Percentiles rank a stretch among this genome's conserved stretches.
These are phyloP conservation scores for Leccinum longicurvipes DNA, from an alignment of 768 basidiomycete species.

Conservation along the genomic window DNA sequence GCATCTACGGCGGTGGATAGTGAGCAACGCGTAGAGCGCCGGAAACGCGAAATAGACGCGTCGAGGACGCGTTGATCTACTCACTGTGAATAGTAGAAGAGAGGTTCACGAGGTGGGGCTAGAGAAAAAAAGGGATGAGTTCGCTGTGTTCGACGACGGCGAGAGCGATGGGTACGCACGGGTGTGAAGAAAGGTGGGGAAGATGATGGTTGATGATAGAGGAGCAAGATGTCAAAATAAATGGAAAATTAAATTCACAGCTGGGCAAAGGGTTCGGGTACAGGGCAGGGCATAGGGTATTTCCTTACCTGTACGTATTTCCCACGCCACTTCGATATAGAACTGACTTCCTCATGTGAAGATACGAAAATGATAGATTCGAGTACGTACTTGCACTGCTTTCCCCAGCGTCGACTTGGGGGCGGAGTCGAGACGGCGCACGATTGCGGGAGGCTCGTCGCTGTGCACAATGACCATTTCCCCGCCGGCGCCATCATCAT, in stretches of 20 bases:
- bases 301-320: slow-evolving; percentile 8
- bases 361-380: slow-evolving; percentile 1
- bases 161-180: slow-evolving; percentile 38
- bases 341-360: slow-evolving; percentile 9
- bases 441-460: neutral
- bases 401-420: neutral
- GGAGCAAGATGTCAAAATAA: slow-evolving; percentile 45
- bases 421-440: neutral
- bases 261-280: slow-evolving; percentile 71
- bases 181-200: slow-evolving; percentile 34
- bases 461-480: neutral
- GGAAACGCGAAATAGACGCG: slow-evolving; percentile 33
- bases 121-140: slow-evolving; percentile 32
- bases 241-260: slow-evolving; percentile 62
- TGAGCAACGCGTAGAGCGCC: slow-evolving; percentile 17
- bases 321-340: slow-evolving; percentile 27
- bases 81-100: slow-evolving; percentile 39
- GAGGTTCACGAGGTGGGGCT: slow-evolving; percentile 17
- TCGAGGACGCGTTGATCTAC: slow-evolving; percentile 36
- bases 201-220: slow-evolving; percentile 48
- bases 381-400: neutral
- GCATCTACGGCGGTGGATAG: slow-evolving; percentile 49
- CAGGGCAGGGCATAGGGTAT: slow-evolving; percentile 39
- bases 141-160: slow-evolving; percentile 32
- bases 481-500: neutral